These are phyloP conservation scores for Aspergillus sclerotialis DNA, from an alignment of 2,329 filamentous ascomycete genomes.

Conservation along the genomic window DNA sequence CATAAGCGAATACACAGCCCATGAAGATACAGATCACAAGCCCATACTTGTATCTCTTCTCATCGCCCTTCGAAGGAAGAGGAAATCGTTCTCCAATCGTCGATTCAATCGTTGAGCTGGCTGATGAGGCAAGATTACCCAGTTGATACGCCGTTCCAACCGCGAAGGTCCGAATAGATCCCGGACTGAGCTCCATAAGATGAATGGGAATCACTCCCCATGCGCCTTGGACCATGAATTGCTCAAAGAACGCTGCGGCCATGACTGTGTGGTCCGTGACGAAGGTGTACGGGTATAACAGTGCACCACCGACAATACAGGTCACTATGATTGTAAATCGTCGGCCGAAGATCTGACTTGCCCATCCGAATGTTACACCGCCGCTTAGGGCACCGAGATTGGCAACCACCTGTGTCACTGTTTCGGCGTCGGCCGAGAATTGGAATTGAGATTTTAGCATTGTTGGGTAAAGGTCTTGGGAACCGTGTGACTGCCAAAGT, in stretches of 20 bases:
- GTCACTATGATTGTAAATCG: conserved; percentile 62
- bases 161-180: conserved; percentile 54
- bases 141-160: conserved; percentile 59
- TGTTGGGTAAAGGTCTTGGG: conserved; percentile 58
- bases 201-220: conserved; percentile 70
- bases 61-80: conserved; percentile 49
- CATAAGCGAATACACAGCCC: conserved; percentile 67
- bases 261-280: conserved; percentile 57
- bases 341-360: conserved; percentile 62
- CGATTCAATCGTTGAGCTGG: conserved; percentile 67
- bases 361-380: conserved; percentile 61
- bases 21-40: conserved; percentile 88
- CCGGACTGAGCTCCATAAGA: conserved; percentile 58
- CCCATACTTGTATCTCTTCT: conserved; percentile 63
- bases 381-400: conserved; percentile 65
- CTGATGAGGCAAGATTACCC: conserved; percentile 54
- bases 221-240: conserved; percentile 70
- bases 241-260: conserved; percentile 76
- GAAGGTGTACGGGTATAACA: conserved; percentile 80
- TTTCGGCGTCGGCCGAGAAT: conserved; percentile 53
- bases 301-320: conserved; percentile 60
- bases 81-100: conserved; percentile 70
- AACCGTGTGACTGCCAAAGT: conserved; percentile 55
- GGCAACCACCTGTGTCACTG: conserved; percentile 64
- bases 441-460: conserved; percentile 53